Base-by-base conservation (phyloP, 345 rosid genomes). In the Trapa bicornis region DNA sequence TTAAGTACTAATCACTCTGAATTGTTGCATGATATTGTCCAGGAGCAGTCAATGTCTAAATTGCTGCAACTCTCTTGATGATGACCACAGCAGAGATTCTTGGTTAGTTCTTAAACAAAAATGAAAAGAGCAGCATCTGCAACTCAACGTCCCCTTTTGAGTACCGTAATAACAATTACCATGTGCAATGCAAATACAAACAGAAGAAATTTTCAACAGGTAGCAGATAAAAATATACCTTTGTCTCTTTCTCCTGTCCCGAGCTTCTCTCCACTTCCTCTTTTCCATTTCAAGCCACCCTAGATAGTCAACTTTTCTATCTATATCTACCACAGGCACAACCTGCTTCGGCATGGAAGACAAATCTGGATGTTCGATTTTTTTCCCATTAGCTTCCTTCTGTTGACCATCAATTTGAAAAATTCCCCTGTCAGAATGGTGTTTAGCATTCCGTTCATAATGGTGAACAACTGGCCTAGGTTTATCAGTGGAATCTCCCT, bases 211-310 rank as follows among this genome's bases (percentile, higher is more conserved):
- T 58, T 33, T 15, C 61, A 53, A 47, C 29, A 50, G 63, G 60
- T 56, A 35, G 14, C 35, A 15, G 17, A 42, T 13, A 37, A 37
- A 2, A 45, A 61, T 38, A 13, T 76, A 89, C 98, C 96, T 93
- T 84, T 76, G 86, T 71, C 76, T 88, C 82, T 93, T 93, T 81
- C 82, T 85, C 80, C 68, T 77, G 69, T 80, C 87, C 54, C 87
- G 70, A 68, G 61, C 73, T 58, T 75, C 85, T 78, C 78, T 90
- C 97, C 98, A 93, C 76, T 86, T 93, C 79, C 98, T 82, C 78
- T 93, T 93, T 81, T 85, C 90, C 70, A 68, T 39, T 75, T 87
- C 91, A 84, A 93, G 98, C 98, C 98, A 93, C 69, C 98, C 96
- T 64, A 78, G 92, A 80, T 90, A 93, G 75, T 90, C 94, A 39